phyloP scores from a whole-genome alignment of 768 basidiomycete species.

The Psilocybe sp. region DNA sequence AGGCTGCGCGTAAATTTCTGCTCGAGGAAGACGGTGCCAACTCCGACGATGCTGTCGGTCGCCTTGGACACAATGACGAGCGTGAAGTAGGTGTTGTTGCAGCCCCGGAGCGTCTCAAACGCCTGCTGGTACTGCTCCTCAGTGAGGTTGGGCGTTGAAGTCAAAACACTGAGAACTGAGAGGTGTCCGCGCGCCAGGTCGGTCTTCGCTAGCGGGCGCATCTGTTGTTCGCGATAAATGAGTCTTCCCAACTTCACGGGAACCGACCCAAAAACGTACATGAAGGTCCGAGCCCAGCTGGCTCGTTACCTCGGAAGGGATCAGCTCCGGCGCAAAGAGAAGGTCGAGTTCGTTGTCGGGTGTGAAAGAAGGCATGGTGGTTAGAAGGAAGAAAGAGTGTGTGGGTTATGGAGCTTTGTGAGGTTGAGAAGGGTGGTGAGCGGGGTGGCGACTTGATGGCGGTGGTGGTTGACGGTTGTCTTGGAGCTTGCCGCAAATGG shows the following conservation, averaged over 20 bases:
- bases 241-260: not conserved
- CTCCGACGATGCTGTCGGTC: slow-evolving; percentile 78
- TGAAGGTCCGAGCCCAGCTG: slow-evolving; percentile 66
- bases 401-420: not conserved
- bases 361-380: slow-evolving; percentile 36
- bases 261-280: slow-evolving; percentile 36
- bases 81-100: slow-evolving; percentile 70
- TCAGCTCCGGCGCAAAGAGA: slow-evolving; percentile 69
- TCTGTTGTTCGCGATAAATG: slow-evolving; percentile 37
- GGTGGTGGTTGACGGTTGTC: too few species aligned
- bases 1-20: slow-evolving; percentile 89
- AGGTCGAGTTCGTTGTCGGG: slow-evolving; percentile 71
- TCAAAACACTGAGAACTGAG: slow-evolving; percentile 76
- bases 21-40: slow-evolving; percentile 85
- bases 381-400: not conserved
- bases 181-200: slow-evolving; percentile 86
- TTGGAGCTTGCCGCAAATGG: too few species aligned
- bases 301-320: slow-evolving; percentile 60
- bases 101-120: slow-evolving; percentile 56
- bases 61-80: slow-evolving; percentile 78
- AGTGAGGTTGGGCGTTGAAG: slow-evolving; percentile 64
- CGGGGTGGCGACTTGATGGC: too few species aligned
- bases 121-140: slow-evolving; percentile 67
- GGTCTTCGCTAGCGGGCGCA: slow-evolving; percentile 84
- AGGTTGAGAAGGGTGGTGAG: too few species aligned